Evolutionary conservation across 202 grass and related monocot species (phyloP), one percentile per base, ranked within the genome.

Genomic region (Digitaria exilis): DNA sequence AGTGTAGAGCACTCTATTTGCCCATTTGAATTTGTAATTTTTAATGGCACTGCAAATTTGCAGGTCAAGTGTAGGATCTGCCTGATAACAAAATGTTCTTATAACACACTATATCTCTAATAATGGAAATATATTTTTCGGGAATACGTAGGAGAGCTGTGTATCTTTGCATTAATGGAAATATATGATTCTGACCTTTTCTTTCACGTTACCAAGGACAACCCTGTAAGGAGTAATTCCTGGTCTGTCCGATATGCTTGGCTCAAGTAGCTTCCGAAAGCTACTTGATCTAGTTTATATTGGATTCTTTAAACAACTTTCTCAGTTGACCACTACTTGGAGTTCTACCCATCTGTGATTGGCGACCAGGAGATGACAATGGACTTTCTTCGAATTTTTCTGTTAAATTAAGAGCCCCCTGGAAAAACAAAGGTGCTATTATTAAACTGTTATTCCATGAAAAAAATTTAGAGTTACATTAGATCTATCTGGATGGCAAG

Each of bases 191-290:
- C 71, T 49, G 67, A 97, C 95, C 92, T 93, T 98, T 57, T 98
- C 92, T 84, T 93, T 95, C 49, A 98, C 76, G 81, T 93, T 71
- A 70, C 95, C 92, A 73, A 98, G 92, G 85, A 98, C 87, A 86
- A 98, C 80, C 73, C 95, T 93, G 50, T 98, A 98, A 35, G 95
- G 95, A 74, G 92, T 90, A 57, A 91, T 93, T 73, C 95, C 95
- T 70, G 95, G 92, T 68, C 51, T 86, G 58, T 87, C 92, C 6
- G 78, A 88, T 39, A 88, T 52, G 57, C 92, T 88, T 70, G 95
- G 95, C 66, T 98, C 92, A 80, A 98, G 85, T 88, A 98, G 92
- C 65, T 93, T 98, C 26, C 80, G 86, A 65, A 98, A 93, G 82
- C 92, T 73, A 73, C 70, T 95, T 74, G 92, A 91, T 59, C 89